These are phyloP conservation scores for Mycena haematopus DNA, from an alignment of 768 basidiomycete species.

Conservation along the genomic window DNA sequence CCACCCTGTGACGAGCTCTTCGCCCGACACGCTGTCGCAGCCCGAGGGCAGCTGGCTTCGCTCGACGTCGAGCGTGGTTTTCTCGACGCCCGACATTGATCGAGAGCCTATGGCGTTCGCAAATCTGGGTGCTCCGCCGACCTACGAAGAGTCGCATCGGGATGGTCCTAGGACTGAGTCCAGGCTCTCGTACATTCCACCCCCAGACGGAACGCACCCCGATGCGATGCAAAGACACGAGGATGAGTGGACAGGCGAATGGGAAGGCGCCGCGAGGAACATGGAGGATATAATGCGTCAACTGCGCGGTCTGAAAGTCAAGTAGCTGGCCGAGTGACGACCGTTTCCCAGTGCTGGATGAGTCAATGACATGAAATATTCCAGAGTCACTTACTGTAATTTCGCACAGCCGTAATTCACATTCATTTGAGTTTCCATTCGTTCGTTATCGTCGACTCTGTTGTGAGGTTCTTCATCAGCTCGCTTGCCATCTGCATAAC, in stretches of 20 bases:
- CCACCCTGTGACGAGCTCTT: slow-evolving; percentile 5
- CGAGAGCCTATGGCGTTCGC: background rate
- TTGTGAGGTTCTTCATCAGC: too few relatives aligned
- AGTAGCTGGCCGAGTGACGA: background rate
- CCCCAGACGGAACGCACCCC: background rate
- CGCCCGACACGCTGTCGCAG: slow-evolving; percentile 15
- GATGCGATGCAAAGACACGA: slow-evolving; percentile 1
- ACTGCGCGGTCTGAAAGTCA: slow-evolving; percentile 11
- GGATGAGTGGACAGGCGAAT: slow-evolving; percentile 22
- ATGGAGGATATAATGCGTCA: slow-evolving; percentile 20
- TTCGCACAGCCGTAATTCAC: too few relatives aligned
- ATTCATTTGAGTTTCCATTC: too few relatives aligned
- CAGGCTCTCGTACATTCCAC: background rate
- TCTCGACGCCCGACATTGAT: background rate
- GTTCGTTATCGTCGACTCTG: too few relatives aligned
- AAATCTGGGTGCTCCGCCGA: slow-evolving; percentile 10
- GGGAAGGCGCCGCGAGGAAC: slow-evolving; percentile 13
- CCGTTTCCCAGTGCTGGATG: background rate
- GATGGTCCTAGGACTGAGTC: background rate
- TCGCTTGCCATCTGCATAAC: too few relatives aligned
- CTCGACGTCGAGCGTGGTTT: background rate
- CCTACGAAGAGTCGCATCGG: slow-evolving; percentile 16
- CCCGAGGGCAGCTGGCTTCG: slow-evolving; percentile 13
- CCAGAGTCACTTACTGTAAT: too few relatives aligned
- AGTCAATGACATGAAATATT: too few relatives aligned